phyloP scores from a whole-genome alignment of 441 rosid genomes.

The Gossypium trilobum region DNA sequence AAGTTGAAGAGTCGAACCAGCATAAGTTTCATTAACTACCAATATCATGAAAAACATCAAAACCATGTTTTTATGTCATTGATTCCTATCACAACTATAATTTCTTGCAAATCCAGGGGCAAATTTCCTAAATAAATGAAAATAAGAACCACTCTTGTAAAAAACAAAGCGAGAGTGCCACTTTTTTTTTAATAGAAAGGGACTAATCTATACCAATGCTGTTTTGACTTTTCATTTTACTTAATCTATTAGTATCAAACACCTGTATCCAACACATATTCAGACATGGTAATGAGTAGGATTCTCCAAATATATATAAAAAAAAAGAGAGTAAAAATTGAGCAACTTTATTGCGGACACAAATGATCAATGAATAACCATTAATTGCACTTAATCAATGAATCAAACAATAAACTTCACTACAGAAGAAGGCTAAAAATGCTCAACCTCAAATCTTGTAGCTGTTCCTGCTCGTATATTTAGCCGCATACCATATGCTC shows the following conservation, averaged over 20 bases:
- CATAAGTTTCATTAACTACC: neutral
- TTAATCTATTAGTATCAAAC: neutral
- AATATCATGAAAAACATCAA: neutral
- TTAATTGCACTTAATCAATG: constrained; percentile 7
- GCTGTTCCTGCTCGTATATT: constrained; percentile 92
- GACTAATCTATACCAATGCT: neutral
- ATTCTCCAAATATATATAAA: neutral
- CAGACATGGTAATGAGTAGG: neutral
- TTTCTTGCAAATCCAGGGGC: neutral
- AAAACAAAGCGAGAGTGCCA: neutral
- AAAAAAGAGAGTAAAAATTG: neutral
- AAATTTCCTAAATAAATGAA: neutral
- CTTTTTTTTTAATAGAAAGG: neutral
- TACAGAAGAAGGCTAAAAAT: constrained; percentile 15
- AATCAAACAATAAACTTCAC: constrained; percentile 5
- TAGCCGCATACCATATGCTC: constrained; percentile 81
- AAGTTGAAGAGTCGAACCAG: neutral
- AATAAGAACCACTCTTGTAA: neutral
- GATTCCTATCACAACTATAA: neutral
- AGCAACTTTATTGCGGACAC: neutral
- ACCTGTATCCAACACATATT: neutral
- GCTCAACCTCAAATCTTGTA: constrained; percentile 72
- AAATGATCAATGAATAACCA: constrained; percentile 8
- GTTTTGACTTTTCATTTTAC: neutral
- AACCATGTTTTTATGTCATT: neutral